Conservation (phyloP, 208 protist genomes). For the Trichomonas gallinae region DNA sequence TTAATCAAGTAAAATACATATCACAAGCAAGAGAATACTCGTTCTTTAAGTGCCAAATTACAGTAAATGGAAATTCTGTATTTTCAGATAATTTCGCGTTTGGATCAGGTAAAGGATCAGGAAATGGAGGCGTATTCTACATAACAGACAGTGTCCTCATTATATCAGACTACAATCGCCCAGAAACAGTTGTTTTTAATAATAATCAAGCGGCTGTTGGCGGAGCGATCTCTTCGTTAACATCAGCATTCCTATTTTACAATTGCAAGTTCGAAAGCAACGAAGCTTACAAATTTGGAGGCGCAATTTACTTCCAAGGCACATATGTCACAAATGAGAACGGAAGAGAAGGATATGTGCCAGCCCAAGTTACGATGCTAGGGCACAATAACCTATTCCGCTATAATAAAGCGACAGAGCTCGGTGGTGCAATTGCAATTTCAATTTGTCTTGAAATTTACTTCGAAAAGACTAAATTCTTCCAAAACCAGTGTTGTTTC, state of each 20-base stretch:
- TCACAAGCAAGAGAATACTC: neutral
- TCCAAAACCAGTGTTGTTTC: neutral
- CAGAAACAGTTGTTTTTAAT: neutral
- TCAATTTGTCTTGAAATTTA: neutral
- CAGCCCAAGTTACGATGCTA: neutral
- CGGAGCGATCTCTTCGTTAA: neutral
- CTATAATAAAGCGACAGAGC: neutral
- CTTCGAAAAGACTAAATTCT: neutral
- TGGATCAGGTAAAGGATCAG: neutral
- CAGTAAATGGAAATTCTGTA: neutral
- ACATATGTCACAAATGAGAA: neutral
- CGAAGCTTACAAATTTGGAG: neutral
- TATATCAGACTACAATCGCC: neutral
- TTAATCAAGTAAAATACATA: neutral
- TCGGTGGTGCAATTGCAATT: neutral
- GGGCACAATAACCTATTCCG: neutral
- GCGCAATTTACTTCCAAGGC: neutral
- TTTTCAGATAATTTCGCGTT: neutral
- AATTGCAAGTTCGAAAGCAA: neutral
- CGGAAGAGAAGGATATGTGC: neutral
- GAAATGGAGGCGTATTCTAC: neutral
- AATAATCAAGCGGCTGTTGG: neutral
- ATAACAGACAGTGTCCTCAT: neutral
- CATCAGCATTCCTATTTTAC: neutral
- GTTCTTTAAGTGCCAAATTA: neutral